Evolutionary conservation across 371 early-diverging fungal genomes (phyloP), one percentile per base, ranked within the genome.

Genomic region (Conidiobolus incongruus): DNA sequence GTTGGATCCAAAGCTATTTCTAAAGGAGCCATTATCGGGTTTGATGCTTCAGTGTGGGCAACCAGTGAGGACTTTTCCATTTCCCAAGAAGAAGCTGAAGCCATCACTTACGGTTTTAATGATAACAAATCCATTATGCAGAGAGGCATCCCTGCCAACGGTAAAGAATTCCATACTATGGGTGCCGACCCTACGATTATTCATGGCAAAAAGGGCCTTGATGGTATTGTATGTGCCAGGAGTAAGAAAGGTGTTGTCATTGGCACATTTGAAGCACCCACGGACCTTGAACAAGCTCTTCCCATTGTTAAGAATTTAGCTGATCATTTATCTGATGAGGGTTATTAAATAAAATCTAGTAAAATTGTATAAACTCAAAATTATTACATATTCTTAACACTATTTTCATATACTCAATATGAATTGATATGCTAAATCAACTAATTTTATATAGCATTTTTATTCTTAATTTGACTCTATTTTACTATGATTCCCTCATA

Each of bases 181-280:
- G 51, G 64, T 38, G 71, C 72, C 38, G 74, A 77, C 47, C 70
- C 66, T 16, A 56, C 71, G 19, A 58, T 58, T 44, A 71, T 89
- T 51, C 81, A 83, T 53, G 84, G 73, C 47, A 87, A 85, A 56
- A n/a, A n/a, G n/a, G 68, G 65, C 16, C 47, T 64, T 22, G 66
- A 62, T 45, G 89, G 89, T 56, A 62, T 74, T 45, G 56, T 68
- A 55, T 59, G 67, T 47, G 81, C 70, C 46, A 89, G 88, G 72
- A 84, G 90, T n/a, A 64, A 51, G n/a, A 74, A 81, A 55, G 70
- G 81, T 37, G 51, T 90, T 33, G 53, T 93, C 37, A 53, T 90
- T 49, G 87, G 77, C 41, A 44, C 59, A 39, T 83, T 83, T 52
- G 63, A 56, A 29, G 75, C 81, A 46, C 51, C 54, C 47, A 58